These are phyloP conservation scores for Amorphotheca resinae DNA, from an alignment of 495 filamentous ascomycete species.

Conservation along the genomic window DNA sequence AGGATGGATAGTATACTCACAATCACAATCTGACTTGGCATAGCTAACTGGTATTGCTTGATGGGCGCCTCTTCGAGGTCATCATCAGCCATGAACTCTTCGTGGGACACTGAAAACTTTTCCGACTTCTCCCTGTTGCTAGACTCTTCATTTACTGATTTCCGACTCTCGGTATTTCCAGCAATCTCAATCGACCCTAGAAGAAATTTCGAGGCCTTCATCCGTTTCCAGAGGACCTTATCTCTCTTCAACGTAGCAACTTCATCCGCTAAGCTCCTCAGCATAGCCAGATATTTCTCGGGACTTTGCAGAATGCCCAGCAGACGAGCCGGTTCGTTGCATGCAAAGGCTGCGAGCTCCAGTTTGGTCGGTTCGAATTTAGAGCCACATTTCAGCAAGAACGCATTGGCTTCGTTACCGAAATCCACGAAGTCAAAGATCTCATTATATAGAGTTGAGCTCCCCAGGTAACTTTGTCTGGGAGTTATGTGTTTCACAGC, in stretches of 20 bases:
- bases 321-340: constrained; percentile 64
- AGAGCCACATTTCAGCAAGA: constrained; percentile 75
- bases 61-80: constrained; percentile 63
- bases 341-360: constrained; percentile 71
- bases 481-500: constrained; percentile 45
- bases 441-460: constrained; percentile 60
- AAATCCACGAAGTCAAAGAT: constrained; percentile 98
- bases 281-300: constrained; percentile 72
- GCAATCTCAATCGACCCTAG: constrained; percentile 67
- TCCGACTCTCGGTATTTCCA: constrained; percentile 26
- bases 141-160: constrained; percentile 7
- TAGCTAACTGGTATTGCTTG: constrained; percentile 61
- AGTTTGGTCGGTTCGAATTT: constrained; percentile 77
- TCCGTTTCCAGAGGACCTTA: constrained; percentile 57
- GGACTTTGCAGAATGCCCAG: constrained; percentile 64
- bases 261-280: constrained; percentile 65
- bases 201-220: constrained; percentile 66
- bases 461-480: constrained; percentile 61
- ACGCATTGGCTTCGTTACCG: constrained; percentile 72
- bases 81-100: constrained; percentile 23
- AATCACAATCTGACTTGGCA: constrained; percentile 59
- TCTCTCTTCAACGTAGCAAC: constrained; percentile 58
- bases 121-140: constrained; percentile 30
- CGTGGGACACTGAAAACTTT: constrained; percentile 9
- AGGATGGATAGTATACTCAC: constrained; percentile 10